Evolutionary conservation across 768 basidiomycete genomes (phyloP).

Genomic region (Lepiota brunneoincarnata): DNA sequence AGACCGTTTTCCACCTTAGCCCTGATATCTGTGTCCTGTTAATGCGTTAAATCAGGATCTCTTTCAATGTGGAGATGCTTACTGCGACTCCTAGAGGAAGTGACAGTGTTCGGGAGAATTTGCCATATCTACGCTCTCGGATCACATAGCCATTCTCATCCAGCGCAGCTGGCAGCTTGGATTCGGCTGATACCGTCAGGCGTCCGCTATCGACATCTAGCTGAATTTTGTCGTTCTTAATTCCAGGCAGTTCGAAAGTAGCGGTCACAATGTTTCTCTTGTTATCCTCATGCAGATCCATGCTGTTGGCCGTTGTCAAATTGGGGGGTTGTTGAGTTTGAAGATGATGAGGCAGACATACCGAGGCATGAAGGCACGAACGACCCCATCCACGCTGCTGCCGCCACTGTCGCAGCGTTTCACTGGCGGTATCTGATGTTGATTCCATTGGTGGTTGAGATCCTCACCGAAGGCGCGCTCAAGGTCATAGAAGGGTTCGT

Average conservation of each 20-base stretch:
- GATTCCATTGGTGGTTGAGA: slow-evolving; percentile 6
- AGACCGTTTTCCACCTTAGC: slow-evolving; percentile 49
- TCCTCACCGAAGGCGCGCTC: slow-evolving; percentile 11
- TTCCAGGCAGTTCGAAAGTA: slow-evolving; percentile 57
- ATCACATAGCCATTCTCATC: slow-evolving; percentile 38
- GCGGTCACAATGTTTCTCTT: slow-evolving; percentile 49
- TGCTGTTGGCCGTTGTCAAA: slow-evolving; percentile 28
- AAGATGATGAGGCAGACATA: neutral
- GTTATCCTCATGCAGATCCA: slow-evolving; percentile 52
- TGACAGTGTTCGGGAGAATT: slow-evolving; percentile 41
- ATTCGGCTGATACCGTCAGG: slow-evolving; percentile 52
- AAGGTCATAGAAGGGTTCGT: slow-evolving; percentile 13
- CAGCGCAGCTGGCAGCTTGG: slow-evolving; percentile 25
- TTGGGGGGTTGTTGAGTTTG: neutral
- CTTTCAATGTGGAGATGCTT: slow-evolving; percentile 24
- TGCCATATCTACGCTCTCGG: slow-evolving; percentile 47
- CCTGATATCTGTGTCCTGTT: slow-evolving; percentile 28
- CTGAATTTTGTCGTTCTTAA: slow-evolving; percentile 45
- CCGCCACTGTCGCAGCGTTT: neutral
- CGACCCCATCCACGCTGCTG: neutral
- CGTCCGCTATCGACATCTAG: slow-evolving; percentile 51
- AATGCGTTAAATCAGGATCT: slow-evolving; percentile 18
- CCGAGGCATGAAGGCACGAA: slow-evolving; percentile 23
- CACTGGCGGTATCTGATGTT: neutral
- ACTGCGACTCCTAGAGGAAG: slow-evolving; percentile 55